Evolutionary conservation across 345 rosid species (phyloP).

Genomic region (Triadica sebifera): DNA sequence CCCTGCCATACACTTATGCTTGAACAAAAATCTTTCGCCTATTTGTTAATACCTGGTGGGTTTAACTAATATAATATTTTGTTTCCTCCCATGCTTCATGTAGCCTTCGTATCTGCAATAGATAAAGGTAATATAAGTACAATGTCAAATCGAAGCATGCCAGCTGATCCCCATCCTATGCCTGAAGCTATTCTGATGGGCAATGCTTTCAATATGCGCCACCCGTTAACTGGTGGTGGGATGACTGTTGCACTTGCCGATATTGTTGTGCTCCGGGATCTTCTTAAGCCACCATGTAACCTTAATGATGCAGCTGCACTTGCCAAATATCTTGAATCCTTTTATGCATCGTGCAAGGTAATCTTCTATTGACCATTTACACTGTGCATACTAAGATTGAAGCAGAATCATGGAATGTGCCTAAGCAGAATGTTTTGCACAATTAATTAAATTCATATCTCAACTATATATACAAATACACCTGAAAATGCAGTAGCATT

Average conservation of each 20-base stretch:
- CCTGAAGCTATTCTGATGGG: constrained; percentile 25
- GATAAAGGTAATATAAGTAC: constrained; percentile 18
- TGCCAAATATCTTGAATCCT: constrained; percentile 22
- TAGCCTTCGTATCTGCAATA: constrained; percentile 17
- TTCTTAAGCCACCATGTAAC: constrained; percentile 18
- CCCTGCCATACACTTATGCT: not conserved
- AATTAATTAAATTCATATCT: no score
- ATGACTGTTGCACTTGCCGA: constrained; percentile 22
- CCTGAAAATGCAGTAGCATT: no score
- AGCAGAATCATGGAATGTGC: not conserved
- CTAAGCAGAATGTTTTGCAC: not conserved
- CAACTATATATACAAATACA: no score
- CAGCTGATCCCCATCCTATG: constrained; percentile 22
- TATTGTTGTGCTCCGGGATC: constrained; percentile 19
- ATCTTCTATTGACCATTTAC: not conserved
- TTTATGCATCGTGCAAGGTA: constrained; percentile 22
- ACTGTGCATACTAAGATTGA: not conserved
- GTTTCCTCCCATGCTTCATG: constrained; percentile 9
- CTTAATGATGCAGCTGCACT: constrained; percentile 19
- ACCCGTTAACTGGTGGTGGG: constrained; percentile 26
- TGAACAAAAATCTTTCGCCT: not conserved
- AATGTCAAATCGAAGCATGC: constrained; percentile 25
- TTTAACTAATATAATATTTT: not conserved
- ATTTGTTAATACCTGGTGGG: not conserved
- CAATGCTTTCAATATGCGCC: constrained; percentile 27